Conservation (phyloP, 805 yeast species). For the Sugiyamaella floridensis region DNA sequence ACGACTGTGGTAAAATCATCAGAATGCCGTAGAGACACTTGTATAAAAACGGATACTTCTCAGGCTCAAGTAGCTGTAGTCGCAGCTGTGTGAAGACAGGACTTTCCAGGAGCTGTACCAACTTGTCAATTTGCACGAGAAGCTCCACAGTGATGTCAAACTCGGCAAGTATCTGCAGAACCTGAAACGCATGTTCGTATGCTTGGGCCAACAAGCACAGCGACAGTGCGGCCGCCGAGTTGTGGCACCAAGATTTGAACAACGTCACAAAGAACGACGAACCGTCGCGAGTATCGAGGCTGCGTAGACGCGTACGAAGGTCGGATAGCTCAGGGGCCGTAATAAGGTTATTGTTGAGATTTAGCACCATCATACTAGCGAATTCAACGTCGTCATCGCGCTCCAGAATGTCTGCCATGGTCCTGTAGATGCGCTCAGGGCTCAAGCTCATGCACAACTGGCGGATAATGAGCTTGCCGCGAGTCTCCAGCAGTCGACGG, state of each 20-base stretch:
- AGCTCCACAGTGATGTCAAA: slow-evolving; percentile 73
- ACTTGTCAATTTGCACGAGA: slow-evolving; percentile 77
- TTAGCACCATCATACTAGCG: slow-evolving; percentile 74
- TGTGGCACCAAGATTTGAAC: slow-evolving; percentile 87
- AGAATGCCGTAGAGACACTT: slow-evolving; percentile 85
- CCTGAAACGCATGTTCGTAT: slow-evolving; percentile 80
- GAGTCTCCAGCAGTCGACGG: slow-evolving; percentile 52
- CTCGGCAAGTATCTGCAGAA: slow-evolving; percentile 72
- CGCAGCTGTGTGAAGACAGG: slow-evolving; percentile 86
- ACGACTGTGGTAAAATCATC: slow-evolving; percentile 91
- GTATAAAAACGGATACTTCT: slow-evolving; percentile 68
- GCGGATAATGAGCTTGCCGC: slow-evolving; percentile 78
- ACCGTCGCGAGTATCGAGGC: slow-evolving; percentile 55
- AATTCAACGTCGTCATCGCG: slow-evolving; percentile 58
- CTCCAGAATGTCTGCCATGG: slow-evolving; percentile 69
- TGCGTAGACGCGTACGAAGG: slow-evolving; percentile 61
- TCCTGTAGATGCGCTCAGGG: slow-evolving; percentile 75
- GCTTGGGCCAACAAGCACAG: slow-evolving; percentile 80
- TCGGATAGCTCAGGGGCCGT: slow-evolving; percentile 75
- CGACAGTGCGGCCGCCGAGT: slow-evolving; percentile 81
- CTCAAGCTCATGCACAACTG: slow-evolving; percentile 75
- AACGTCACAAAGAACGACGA: slow-evolving; percentile 64
- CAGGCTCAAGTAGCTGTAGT: slow-evolving; percentile 83
- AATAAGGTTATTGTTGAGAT: slow-evolving; percentile 74
- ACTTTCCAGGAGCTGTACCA: slow-evolving; percentile 85